A percentile compares a stretch with the other conserved stretches of the same genome.
Evolutionary conservation across 805 yeast species (phyloP).

Genomic region (Metschnikowia similis): DNA sequence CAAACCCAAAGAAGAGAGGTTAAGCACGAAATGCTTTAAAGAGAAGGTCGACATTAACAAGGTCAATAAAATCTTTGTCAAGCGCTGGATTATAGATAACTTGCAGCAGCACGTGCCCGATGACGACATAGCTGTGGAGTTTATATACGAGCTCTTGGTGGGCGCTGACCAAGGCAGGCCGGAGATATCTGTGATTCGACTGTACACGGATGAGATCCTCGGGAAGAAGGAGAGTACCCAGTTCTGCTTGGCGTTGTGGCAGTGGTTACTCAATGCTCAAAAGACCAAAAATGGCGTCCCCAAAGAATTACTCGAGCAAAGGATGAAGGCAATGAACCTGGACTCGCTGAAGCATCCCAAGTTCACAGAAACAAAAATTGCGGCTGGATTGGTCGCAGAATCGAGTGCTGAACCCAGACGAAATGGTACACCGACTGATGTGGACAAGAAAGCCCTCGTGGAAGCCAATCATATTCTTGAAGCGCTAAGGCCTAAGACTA

Average conservation of each 20-base stretch:
- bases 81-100: constrained; percentile 35
- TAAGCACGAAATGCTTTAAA: neutral
- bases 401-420: neutral
- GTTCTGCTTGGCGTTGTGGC: constrained; percentile 45
- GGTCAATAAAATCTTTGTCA: constrained; percentile 37
- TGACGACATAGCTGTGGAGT: constrained; percentile 49
- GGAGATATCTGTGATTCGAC: constrained; percentile 36
- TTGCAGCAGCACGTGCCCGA: constrained; percentile 40
- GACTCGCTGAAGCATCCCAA: constrained; percentile 6
- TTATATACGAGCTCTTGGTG: constrained; percentile 39
- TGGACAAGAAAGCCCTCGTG: constrained; percentile 9
- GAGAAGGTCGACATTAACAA: constrained; percentile 32
- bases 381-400: neutral
- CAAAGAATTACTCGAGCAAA: constrained; percentile 21
- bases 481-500: constrained; percentile 4
- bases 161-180: constrained; percentile 27
- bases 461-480: constrained; percentile 7
- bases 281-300: constrained; percentile 46
- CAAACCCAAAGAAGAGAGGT: neutral
- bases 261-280: constrained; percentile 41
- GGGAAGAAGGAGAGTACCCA: constrained; percentile 34
- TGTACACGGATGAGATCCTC: constrained; percentile 44
- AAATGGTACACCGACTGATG: no score
- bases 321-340: constrained; percentile 9
- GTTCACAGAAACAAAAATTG: neutral